These are phyloP conservation scores for Starmera stellimalicola DNA, from an alignment of 1,139 yeast genomes.

Conservation along the genomic window DNA sequence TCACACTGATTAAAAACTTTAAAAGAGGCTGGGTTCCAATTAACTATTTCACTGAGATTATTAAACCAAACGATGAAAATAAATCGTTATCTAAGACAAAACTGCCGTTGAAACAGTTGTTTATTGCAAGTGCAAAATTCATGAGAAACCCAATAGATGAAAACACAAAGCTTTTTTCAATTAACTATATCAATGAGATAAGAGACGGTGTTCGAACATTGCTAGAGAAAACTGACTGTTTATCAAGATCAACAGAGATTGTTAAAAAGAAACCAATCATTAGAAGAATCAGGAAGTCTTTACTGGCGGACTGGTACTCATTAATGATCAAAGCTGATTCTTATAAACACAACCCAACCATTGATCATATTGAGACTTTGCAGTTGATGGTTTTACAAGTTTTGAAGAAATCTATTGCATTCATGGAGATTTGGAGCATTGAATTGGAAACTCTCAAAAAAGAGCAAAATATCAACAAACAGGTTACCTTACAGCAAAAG, in stretches of 20 bases:
- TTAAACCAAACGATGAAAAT: slow-evolving; percentile 21
- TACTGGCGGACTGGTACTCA: slow-evolving; percentile 87
- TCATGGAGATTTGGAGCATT: slow-evolving; percentile 66
- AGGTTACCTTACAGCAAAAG: neutral
- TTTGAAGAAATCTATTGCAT: slow-evolving; percentile 59
- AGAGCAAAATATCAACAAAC: slow-evolving; percentile 11
- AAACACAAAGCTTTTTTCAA: slow-evolving; percentile 19
- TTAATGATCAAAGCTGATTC: slow-evolving; percentile 82
- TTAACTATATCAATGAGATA: slow-evolving; percentile 40
- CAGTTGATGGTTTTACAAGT: slow-evolving; percentile 70
- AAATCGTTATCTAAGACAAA: slow-evolving; percentile 29
- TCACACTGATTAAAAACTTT: slow-evolving; percentile 61
- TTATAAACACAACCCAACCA: slow-evolving; percentile 62
- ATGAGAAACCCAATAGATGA: slow-evolving; percentile 58
- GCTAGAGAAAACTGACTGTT: slow-evolving; percentile 71
- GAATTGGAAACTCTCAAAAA: slow-evolving; percentile 33
- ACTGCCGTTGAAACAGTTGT: slow-evolving; percentile 48
- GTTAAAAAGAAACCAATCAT: slow-evolving; percentile 65
- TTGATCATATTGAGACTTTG: slow-evolving; percentile 57
- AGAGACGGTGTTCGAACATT: slow-evolving; percentile 79
- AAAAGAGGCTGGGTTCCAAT: slow-evolving; percentile 96
- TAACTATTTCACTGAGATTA: slow-evolving; percentile 72
- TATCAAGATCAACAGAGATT: slow-evolving; percentile 73
- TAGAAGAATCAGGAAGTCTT: slow-evolving; percentile 63
- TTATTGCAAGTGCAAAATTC: slow-evolving; percentile 70